Percentiles rank a stretch among this genome's conserved stretches.
Conservation (phyloP, 1,284 basidiomycete species). For the Wallemia ichthyophaga region DNA sequence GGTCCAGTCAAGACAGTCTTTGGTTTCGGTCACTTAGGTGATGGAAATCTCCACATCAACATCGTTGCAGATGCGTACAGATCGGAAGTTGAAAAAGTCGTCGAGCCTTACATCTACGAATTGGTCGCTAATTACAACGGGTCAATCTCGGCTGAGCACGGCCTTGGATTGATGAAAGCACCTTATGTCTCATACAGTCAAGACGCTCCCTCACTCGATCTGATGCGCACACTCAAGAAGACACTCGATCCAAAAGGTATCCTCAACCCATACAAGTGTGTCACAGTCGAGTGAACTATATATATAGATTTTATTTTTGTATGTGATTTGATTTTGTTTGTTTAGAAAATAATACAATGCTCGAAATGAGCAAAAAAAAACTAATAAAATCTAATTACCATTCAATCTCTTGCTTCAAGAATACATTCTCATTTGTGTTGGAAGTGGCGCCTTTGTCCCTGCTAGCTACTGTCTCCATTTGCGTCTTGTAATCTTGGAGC, state of each 20-base stretch:
- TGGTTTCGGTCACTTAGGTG: slow-evolving; percentile 84
- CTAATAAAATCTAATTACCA: too few relatives aligned
- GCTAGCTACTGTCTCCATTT: too few relatives aligned
- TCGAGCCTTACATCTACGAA: slow-evolving; percentile 92
- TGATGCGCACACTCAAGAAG: slow-evolving; percentile 76
- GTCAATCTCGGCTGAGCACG: slow-evolving; percentile 88
- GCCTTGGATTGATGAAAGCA: slow-evolving; percentile 81
- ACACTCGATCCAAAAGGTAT: slow-evolving; percentile 72
- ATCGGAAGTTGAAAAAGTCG: slow-evolving; percentile 47
- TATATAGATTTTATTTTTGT: neutral
- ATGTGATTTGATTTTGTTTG: neutral
- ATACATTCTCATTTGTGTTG: too few relatives aligned
- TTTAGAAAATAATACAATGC: too few relatives aligned
- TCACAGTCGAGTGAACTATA: neutral
- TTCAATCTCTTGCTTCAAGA: too few relatives aligned
- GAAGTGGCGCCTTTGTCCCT: too few relatives aligned
- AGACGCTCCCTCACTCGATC: slow-evolving; percentile 37
- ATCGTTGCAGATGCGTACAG: slow-evolving; percentile 60
- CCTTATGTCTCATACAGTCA: slow-evolving; percentile 75
- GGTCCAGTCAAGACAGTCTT: slow-evolving; percentile 48
- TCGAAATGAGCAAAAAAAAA: neutral
- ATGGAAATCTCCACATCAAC: slow-evolving; percentile 85
- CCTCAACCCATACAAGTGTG: slow-evolving; percentile 32
- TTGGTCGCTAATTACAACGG: slow-evolving; percentile 37
- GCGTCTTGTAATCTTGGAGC: too few relatives aligned